Base-by-base conservation (phyloP, 805 yeast species). In the Schizosaccharomyces osmophilus region DNA sequence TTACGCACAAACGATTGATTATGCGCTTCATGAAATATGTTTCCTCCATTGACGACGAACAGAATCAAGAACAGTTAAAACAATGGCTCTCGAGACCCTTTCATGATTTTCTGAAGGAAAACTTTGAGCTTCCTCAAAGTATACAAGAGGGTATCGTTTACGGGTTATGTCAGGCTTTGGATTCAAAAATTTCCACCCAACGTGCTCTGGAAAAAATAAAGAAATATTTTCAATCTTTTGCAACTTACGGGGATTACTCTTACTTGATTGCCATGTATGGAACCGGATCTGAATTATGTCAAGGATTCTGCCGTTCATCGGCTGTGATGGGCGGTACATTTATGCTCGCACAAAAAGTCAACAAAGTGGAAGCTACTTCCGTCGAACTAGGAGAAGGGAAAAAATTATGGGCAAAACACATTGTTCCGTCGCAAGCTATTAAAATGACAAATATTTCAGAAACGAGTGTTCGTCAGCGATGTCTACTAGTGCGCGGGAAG, bases 271-370 rank as follows among this genome's bases (percentile, higher is more conserved):
- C 60, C n/a, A 36, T 26, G 39, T 57, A 57, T 41, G 43, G 48
- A n/a, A 57, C 60, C 1, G 60, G 48, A 1, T 41, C 60, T 19
- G 60, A 57, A 57, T 19, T 41, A n/a, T 39, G 43, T 22, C 60
- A 57, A 31, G 60, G 42, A 22, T 57, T 57, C n/a, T 57, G 60
- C 5, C 60, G 60, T 8, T 41, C 48, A 41, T 26, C 60, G 5
- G 60, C 60, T 17, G 60, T 57, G 9, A 57, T 39, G 60, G 60
- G 60, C n/a, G 48, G 42, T 22, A 57, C 60, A 22, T 57, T 26
- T 22, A 41, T 57, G 48, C 60, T 57, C 39, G 39, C 36, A 11
- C 57, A 51, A 51, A 29, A 22, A 26, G 11, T 51, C 8, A 29
- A 29, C 9, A 29, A 29, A 9, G 15, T 51, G 8, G 57, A 29